Percentiles rank a stretch among this genome's conserved stretches.
Evolutionary conservation across 768 basidiomycete species (phyloP).

Genomic region (Sarcodon aspratus): DNA sequence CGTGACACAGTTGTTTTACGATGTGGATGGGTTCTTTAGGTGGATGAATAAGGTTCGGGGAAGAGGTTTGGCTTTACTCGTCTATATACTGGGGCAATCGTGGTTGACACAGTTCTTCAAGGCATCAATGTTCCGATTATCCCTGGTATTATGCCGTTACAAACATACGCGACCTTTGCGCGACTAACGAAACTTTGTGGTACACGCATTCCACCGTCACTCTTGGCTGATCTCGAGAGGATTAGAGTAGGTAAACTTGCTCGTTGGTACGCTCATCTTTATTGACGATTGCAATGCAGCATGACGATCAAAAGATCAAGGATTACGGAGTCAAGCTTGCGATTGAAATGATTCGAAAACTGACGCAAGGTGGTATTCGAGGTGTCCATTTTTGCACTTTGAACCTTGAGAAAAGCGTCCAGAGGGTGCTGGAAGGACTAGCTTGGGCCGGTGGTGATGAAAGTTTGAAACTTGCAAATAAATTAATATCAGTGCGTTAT

Average conservation of each 20-base stretch:
- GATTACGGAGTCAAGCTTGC: conserved; percentile 87
- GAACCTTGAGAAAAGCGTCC: conserved; percentile 94
- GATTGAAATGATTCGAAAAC: conserved; percentile 60
- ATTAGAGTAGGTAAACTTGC: conserved; percentile 49
- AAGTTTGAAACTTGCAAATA: conserved; percentile 37
- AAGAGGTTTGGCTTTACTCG: conserved; percentile 37
- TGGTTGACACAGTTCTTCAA: conserved; percentile 17
- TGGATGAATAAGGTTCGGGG: conserved; percentile 70
- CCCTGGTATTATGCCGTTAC: conserved; percentile 96
- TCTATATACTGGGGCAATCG: background rate
- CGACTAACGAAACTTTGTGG: conserved; percentile 87
- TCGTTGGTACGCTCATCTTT: background rate
- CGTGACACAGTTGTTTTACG: conserved; percentile 95
- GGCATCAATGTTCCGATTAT: conserved; percentile 88
- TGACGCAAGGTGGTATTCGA: conserved; percentile 42
- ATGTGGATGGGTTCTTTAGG: conserved; percentile 71
- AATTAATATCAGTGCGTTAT: conserved; percentile 48
- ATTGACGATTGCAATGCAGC: conserved; percentile 30
- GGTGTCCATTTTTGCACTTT: conserved; percentile 95
- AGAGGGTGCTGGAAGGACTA: conserved; percentile 70
- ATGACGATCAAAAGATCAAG: conserved; percentile 90
- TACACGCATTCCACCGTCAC: conserved; percentile 54
- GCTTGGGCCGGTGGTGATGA: conserved; percentile 47
- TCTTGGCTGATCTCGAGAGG: conserved; percentile 56
- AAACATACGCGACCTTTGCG: conserved; percentile 89